Evolutionary conservation across 345 rosid genomes (phyloP).

Genomic region (Citrus cavaleriei): DNA sequence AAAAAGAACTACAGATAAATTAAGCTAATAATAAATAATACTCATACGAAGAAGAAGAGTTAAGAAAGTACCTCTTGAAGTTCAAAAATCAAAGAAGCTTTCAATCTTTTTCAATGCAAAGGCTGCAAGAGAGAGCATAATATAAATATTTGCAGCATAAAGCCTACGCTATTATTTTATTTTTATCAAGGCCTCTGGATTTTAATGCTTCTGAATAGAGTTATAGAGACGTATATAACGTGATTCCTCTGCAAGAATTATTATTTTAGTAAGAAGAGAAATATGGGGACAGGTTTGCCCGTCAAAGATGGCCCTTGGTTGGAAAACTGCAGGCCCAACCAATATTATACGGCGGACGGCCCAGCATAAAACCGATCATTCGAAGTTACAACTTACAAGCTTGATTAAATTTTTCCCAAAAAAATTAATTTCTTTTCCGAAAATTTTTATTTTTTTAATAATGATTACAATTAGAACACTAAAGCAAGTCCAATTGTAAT

Average conservation of each 20-base stretch:
- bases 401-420: too few species aligned
- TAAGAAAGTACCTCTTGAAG: not conserved
- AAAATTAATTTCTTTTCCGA: too few species aligned
- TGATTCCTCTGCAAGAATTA: too few species aligned
- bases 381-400: too few species aligned
- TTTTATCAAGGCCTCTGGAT: not conserved
- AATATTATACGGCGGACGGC: not conserved
- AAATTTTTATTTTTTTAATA: too few species aligned
- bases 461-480: too few species aligned
- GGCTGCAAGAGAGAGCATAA: not conserved
- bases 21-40: not conserved
- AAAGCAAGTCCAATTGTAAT: too few species aligned
- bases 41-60: not conserved
- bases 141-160: not conserved
- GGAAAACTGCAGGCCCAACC: not conserved
- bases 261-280: not conserved
- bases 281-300: not conserved
- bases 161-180: not conserved
- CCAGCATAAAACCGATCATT: not conserved
- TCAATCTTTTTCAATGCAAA: not conserved
- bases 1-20: not conserved
- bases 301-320: not conserved
- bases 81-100: not conserved
- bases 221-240: too few species aligned
- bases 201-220: too few species aligned